Evolutionary conservation across 805 yeast species (phyloP).

Genomic region (Candida glaebosa): DNA sequence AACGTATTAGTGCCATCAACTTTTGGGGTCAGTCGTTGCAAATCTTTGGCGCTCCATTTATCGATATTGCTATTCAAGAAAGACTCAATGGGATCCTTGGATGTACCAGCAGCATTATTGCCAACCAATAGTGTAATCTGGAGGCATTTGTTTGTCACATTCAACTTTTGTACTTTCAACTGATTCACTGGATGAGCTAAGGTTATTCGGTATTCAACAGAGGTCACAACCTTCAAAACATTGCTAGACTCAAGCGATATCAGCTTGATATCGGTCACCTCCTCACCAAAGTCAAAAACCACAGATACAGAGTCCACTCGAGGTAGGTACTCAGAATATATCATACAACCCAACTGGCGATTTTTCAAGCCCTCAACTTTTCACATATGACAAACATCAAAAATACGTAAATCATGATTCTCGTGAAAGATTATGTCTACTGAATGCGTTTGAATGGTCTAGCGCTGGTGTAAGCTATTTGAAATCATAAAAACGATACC

Average conservation of each 20-base stretch:
- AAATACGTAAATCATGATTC: background rate
- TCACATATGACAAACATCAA: background rate
- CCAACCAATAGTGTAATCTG: constrained; percentile 1
- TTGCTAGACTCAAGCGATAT: constrained; percentile 1
- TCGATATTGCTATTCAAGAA: constrained; percentile 7
- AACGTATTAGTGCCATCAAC: constrained; percentile 19
- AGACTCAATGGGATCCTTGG: background rate
- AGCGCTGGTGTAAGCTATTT: no score
- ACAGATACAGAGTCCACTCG: constrained; percentile 8
- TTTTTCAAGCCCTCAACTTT: background rate
- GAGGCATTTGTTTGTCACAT: background rate
- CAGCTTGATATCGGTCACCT: constrained; percentile 8
- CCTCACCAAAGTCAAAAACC: constrained; percentile 10
- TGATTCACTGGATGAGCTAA: background rate
- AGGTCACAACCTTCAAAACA: background rate
- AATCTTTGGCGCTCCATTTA: constrained; percentile 45
- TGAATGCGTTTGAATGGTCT: no score
- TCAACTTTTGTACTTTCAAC: background rate
- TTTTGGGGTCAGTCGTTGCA: constrained; percentile 31
- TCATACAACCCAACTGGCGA: background rate
- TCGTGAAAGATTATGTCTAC: no score
- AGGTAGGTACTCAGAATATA: constrained; percentile 4
- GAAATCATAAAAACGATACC: no score
- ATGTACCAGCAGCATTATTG: background rate
- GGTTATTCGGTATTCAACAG: background rate